Conservation (phyloP, 192 early-diverging fungal genomes). For the Linderina pennispora region DNA sequence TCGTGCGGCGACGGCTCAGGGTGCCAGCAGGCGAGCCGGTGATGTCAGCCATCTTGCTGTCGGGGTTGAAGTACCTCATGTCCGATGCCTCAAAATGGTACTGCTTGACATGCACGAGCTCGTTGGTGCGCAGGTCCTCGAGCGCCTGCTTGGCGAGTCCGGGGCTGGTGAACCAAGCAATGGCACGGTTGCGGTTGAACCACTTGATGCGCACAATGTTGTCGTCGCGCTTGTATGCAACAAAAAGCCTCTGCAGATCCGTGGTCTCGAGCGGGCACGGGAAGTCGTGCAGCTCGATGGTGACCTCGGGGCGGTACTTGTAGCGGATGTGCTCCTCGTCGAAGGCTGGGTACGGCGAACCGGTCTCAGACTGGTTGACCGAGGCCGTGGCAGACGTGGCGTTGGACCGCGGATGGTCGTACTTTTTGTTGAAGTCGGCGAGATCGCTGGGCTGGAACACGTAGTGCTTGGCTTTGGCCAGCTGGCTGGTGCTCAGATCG, state of each 20-base stretch:
- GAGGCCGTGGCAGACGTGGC: constrained; percentile 11
- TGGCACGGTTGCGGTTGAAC: constrained; percentile 48
- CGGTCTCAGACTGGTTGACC: constrained; percentile 16
- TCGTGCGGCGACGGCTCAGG: constrained; percentile 40
- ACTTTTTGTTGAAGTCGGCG: constrained; percentile 44
- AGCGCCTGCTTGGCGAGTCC: constrained; percentile 37
- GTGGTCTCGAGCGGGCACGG: constrained; percentile 43
- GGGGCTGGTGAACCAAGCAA: constrained; percentile 48
- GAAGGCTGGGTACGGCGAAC: constrained; percentile 36
- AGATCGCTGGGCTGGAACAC: constrained; percentile 32
- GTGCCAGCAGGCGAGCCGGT: constrained; percentile 19
- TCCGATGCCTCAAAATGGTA: constrained; percentile 34
- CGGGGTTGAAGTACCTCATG: constrained; percentile 47
- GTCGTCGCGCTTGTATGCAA: constrained; percentile 39
- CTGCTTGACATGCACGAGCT: constrained; percentile 40
- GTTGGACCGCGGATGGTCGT: constrained; percentile 12
- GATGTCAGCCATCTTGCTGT: constrained; percentile 28
- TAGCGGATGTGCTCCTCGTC: constrained; percentile 47
- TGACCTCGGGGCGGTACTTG: constrained; percentile 47
- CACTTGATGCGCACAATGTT: constrained; percentile 50
- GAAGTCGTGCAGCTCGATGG: constrained; percentile 47
- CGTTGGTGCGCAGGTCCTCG: constrained; percentile 34
- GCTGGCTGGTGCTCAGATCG: constrained; percentile 31
- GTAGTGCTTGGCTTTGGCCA: constrained; percentile 39
- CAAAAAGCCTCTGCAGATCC: constrained; percentile 40